These are phyloP conservation scores for Digitaria exilis DNA, from an alignment of 202 grass and related monocot genomes.

Conservation along the genomic window DNA sequence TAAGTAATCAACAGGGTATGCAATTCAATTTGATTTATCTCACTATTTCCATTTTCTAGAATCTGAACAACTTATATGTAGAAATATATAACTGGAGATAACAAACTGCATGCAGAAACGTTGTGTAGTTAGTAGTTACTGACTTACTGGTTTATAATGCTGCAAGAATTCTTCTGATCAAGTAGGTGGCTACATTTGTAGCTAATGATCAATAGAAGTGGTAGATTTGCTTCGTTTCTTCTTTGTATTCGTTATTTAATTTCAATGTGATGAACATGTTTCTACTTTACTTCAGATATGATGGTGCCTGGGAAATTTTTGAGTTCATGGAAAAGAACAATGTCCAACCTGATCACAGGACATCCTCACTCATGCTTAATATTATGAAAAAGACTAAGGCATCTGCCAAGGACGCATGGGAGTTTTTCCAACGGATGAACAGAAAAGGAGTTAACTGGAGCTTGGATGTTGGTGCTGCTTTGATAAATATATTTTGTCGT, in stretches of 20 bases:
- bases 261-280: conserved; percentile 23
- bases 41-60: not conserved
- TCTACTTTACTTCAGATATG: conserved; percentile 57
- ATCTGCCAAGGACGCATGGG: conserved; percentile 87
- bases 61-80: not conserved
- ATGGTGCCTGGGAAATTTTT: conserved; percentile 76
- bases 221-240: no score
- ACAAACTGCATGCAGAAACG: not conserved
- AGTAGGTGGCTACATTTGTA: conserved; percentile 3
- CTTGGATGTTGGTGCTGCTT: conserved; percentile 56
- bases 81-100: not conserved
- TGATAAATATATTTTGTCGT: conserved; percentile 79
- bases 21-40: not conserved
- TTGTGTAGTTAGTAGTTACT: not conserved
- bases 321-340: conserved; percentile 81
- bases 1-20: not conserved
- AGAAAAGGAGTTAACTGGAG: conserved; percentile 86
- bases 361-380: conserved; percentile 79
- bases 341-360: conserved; percentile 66
- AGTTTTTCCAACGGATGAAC: conserved; percentile 74
- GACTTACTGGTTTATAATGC: not conserved
- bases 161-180: not conserved
- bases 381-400: conserved; percentile 60
- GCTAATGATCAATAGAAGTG: conserved; percentile 2
- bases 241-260: not conserved